These are phyloP conservation scores for Chaetomium cochliodes DNA, from an alignment of 495 filamentous ascomycete species.

Conservation along the genomic window DNA sequence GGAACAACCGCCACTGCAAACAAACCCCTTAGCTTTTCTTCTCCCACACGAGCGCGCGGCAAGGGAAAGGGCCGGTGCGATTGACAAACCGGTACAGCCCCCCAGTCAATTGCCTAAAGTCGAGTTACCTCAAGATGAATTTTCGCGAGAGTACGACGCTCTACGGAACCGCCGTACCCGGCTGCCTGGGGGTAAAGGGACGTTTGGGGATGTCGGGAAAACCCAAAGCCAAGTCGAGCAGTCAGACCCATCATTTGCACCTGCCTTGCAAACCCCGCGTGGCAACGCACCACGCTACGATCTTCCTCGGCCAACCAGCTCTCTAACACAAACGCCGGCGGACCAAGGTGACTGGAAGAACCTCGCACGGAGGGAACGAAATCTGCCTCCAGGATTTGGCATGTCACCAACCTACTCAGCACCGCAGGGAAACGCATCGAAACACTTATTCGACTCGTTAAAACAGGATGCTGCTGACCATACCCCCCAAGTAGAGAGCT, in stretches of 20 bases:
- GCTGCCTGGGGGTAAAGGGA: neutral
- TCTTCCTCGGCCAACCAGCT: neutral
- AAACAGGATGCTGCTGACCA: neutral
- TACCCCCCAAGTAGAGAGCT: neutral
- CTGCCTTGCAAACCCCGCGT: neutral
- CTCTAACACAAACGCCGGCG: neutral
- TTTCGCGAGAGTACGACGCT: neutral
- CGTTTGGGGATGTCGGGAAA: neutral
- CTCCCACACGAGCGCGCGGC: constrained; percentile 31
- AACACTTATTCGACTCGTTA: neutral
- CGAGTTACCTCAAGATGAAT: neutral
- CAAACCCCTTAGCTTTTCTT: constrained; percentile 12
- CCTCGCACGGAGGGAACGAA: constrained; percentile 11
- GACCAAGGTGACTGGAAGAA: constrained; percentile 17
- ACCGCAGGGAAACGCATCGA: neutral
- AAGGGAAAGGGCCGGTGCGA: constrained; percentile 14
- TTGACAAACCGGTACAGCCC: neutral
- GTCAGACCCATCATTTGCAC: neutral
- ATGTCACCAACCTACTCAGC: neutral
- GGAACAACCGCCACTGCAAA: neutral
- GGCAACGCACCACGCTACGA: neutral
- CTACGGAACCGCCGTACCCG: neutral
- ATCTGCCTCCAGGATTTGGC: neutral
- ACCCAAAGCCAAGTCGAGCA: neutral
- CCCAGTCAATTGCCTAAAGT: neutral